phyloP scores from a whole-genome alignment of 805 yeast genomes.

The Wickerhamiella azyma region DNA sequence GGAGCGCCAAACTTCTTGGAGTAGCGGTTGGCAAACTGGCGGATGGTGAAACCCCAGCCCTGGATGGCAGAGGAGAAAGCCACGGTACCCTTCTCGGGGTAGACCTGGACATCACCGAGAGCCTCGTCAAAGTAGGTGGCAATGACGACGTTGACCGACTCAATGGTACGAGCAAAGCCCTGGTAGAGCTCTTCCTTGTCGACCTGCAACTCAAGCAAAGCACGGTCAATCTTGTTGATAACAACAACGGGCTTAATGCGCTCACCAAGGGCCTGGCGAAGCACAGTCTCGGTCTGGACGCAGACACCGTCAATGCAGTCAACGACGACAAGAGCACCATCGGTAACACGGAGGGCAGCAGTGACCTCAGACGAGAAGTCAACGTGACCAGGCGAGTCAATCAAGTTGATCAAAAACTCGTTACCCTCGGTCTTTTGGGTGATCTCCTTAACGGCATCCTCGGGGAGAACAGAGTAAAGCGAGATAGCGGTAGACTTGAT shows the following conservation, averaged over 20 bases:
- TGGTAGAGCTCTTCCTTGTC: conserved; percentile 98
- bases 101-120: conserved; percentile 94
- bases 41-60: conserved; percentile 99
- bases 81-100: conserved; percentile 98
- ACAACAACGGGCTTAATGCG: conserved; percentile 98
- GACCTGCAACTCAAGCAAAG: conserved; percentile 95
- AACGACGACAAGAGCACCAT: conserved; percentile 99
- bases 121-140: conserved; percentile 84
- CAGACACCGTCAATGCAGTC: conserved; percentile 99
- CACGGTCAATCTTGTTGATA: conserved; percentile 99
- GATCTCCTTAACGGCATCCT: conserved; percentile 77
- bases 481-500: conserved; percentile 98
- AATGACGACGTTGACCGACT: conserved; percentile 97
- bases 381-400: conserved; percentile 99
- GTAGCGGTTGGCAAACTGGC: conserved; percentile 97
- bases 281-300: conserved; percentile 99
- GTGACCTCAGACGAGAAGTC: conserved; percentile 99
- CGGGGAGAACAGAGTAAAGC: conserved; percentile 74
- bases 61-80: conserved; percentile 99
- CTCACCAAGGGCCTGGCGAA: conserved; percentile 98
- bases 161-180: conserved; percentile 96
- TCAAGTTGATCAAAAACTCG: conserved; percentile 93
- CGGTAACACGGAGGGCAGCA: conserved; percentile 99
- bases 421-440: conserved; percentile 83
- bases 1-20: conserved; percentile 99